These are phyloP conservation scores for Fusarium sp. DNA, from an alignment of 2,329 filamentous ascomycete genomes.

Conservation along the genomic window DNA sequence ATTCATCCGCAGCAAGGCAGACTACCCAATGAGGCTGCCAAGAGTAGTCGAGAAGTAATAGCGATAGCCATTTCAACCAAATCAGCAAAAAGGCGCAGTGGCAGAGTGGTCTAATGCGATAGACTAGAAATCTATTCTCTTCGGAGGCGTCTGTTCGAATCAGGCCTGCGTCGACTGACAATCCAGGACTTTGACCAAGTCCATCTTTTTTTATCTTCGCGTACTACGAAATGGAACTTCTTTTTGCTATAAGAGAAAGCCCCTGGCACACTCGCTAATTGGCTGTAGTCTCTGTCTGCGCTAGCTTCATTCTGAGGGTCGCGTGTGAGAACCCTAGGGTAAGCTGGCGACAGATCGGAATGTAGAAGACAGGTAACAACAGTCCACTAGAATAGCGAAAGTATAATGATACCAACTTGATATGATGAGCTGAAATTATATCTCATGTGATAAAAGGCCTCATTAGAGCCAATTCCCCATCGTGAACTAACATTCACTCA, in stretches of 20 bases:
- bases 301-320: not conserved
- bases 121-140: constrained; percentile 36
- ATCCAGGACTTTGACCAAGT: not conserved
- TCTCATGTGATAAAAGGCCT: too few species aligned
- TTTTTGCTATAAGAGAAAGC: not conserved
- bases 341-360: too few species aligned
- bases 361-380: not conserved
- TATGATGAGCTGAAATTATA: too few species aligned
- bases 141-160: constrained; percentile 35
- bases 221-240: not conserved
- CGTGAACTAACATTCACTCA: too few species aligned
- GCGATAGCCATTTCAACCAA: not conserved
- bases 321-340: not conserved
- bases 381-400: not conserved
- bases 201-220: not conserved
- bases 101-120: constrained; percentile 36
- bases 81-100: constrained; percentile 20
- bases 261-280: too few species aligned
- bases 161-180: constrained; percentile 20
- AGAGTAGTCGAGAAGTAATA: not conserved
- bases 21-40: not conserved
- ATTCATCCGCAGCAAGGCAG: not conserved
- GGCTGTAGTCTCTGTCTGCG: not conserved
- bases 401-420: too few species aligned
- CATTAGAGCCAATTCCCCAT: too few species aligned